phyloP scores from a whole-genome alignment of 805 yeast genomes.

The Nakazawaea laoshanensis region DNA sequence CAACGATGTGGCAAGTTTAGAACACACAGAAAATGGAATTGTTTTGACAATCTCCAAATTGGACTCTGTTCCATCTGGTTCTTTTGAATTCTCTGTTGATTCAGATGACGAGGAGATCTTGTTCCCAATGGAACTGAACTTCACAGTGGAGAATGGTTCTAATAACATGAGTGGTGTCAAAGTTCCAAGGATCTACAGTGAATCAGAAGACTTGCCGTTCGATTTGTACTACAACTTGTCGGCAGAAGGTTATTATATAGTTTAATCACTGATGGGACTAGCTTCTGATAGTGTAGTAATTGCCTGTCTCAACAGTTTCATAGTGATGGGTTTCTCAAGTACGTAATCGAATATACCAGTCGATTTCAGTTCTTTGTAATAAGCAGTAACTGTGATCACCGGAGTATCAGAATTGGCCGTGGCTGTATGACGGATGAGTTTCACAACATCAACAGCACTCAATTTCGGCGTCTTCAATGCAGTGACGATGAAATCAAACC shows the following conservation, averaged over 20 bases:
- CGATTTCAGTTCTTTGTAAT: slow-evolving; percentile 54
- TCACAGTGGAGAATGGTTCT: slow-evolving; percentile 38
- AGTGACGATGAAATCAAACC: slow-evolving; percentile 76
- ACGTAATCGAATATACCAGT: slow-evolving; percentile 56
- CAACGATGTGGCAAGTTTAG: slow-evolving; percentile 45
- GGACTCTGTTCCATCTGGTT: slow-evolving; percentile 44
- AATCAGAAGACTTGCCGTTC: slow-evolving; percentile 52
- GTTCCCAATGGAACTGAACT: slow-evolving; percentile 79
- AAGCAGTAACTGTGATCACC: slow-evolving; percentile 66
- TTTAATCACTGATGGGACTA: slow-evolving; percentile 17
- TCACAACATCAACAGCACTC: slow-evolving; percentile 69
- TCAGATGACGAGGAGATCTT: slow-evolving; percentile 72
- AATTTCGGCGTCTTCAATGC: slow-evolving; percentile 62
- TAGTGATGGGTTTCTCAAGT: slow-evolving; percentile 61
- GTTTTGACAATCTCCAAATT: slow-evolving; percentile 55
- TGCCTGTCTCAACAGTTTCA: slow-evolving; percentile 21
- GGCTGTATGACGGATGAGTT: slow-evolving; percentile 64
- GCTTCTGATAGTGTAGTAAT: not conserved
- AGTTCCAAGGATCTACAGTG: slow-evolving; percentile 49
- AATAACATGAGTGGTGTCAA: slow-evolving; percentile 59
- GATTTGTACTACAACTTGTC: slow-evolving; percentile 50
- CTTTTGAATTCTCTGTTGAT: slow-evolving; percentile 72
- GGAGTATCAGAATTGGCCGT: slow-evolving; percentile 76
- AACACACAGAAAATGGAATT: slow-evolving; percentile 61
- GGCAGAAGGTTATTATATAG: slow-evolving; percentile 53